phyloP scores from a whole-genome alignment of 2,329 filamentous ascomycete species.

The Parastagonospora avenae region DNA sequence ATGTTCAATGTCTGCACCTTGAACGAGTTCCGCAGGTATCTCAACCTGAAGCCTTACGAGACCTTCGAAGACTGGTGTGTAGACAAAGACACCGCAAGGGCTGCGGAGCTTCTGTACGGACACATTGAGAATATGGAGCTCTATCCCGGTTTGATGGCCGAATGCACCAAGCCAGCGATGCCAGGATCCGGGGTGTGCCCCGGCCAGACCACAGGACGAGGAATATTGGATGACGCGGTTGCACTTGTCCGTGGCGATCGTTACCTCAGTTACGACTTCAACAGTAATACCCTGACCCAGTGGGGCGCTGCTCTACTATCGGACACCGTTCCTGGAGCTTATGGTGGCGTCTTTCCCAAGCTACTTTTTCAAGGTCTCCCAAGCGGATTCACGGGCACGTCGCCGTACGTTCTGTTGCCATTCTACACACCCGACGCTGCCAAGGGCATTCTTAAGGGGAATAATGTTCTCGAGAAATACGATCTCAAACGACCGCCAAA shows the following conservation, averaged over 20 bases:
- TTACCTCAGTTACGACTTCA: conserved; percentile 73
- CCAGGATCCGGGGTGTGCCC: conserved; percentile 68
- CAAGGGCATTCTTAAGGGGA: conserved; percentile 54
- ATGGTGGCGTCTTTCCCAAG: conserved; percentile 53
- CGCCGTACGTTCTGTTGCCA: conserved; percentile 54
- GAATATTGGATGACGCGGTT: conserved; percentile 76
- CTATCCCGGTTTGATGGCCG: conserved; percentile 78
- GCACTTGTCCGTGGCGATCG: conserved; percentile 75
- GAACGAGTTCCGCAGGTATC: conserved; percentile 84
- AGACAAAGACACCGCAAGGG: conserved; percentile 69
- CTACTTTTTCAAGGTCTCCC: conserved; percentile 55
- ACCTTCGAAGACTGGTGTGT: conserved; percentile 84
- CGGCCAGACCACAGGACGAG: conserved; percentile 75
- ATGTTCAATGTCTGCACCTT: conserved; percentile 76
- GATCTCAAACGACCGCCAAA: conserved; percentile 51
- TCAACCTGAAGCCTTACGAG: conserved; percentile 75
- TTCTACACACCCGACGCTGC: conserved; percentile 59
- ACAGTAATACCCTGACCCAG: conserved; percentile 46
- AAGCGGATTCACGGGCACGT: conserved; percentile 55
- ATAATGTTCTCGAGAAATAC: conserved; percentile 54
- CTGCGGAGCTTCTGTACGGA: conserved; percentile 64
- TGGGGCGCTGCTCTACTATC: conserved; percentile 57
- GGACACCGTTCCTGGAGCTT: conserved; percentile 47
- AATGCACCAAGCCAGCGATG: conserved; percentile 74
- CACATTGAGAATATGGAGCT: conserved; percentile 80